These are phyloP conservation scores for Kurtzmaniella quercitrusa DNA, from an alignment of 1,139 yeast genomes.

Conservation along the genomic window DNA sequence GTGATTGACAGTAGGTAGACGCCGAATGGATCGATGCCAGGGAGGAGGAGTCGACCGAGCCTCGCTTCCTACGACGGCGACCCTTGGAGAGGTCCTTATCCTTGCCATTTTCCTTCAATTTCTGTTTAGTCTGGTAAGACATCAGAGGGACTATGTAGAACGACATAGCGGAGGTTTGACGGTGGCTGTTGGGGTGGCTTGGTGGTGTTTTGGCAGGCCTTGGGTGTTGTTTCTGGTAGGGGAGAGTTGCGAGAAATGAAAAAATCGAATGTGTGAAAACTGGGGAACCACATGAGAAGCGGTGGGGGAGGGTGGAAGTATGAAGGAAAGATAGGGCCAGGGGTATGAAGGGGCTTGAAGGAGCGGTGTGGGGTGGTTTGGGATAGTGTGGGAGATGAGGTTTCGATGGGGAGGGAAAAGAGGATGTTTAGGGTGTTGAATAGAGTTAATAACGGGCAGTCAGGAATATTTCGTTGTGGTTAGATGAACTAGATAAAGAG, in stretches of 20 bases:
- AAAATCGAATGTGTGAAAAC: not conserved
- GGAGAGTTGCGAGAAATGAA: not conserved
- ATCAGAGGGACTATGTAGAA: slow-evolving; percentile 28
- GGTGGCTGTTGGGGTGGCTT: not conserved
- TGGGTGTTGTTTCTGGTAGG: not conserved
- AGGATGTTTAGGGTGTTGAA: too few species aligned
- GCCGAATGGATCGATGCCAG: not conserved
- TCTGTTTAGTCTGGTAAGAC: slow-evolving; percentile 31
- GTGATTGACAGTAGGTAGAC: not conserved
- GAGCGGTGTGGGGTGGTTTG: too few species aligned
- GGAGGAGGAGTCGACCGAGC: not conserved
- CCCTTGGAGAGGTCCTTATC: slow-evolving; percentile 8
- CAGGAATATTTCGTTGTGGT: too few species aligned
- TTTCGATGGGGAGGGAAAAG: too few species aligned
- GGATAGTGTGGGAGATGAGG: too few species aligned
- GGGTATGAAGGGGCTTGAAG: too few species aligned
- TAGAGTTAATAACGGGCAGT: too few species aligned
- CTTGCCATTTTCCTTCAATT: slow-evolving; percentile 16
- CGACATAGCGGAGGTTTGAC: slow-evolving; percentile 16
- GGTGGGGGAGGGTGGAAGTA: too few species aligned
- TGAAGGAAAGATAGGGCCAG: too few species aligned
- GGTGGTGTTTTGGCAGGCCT: not conserved
- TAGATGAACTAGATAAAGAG: too few species aligned
- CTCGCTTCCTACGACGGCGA: not conserved
- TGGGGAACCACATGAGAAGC: too few species aligned